Evolutionary conservation across 2,329 filamentous ascomycete genomes (phyloP).

Genomic region (Claviceps africana): DNA sequence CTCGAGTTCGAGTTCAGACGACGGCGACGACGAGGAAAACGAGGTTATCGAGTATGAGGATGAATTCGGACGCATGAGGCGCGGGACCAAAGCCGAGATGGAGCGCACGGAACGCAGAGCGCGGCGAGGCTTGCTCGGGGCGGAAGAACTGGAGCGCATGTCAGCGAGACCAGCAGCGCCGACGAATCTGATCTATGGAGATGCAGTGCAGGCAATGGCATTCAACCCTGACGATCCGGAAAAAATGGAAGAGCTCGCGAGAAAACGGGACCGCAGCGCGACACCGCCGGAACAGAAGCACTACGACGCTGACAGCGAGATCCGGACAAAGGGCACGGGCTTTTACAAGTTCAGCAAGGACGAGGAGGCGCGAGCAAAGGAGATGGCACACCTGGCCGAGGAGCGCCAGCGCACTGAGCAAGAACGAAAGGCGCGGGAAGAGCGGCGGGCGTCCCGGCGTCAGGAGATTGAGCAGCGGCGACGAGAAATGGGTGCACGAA

Average conservation of each 20-base stretch:
- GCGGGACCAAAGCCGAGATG: conserved; percentile 55
- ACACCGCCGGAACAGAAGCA: conserved; percentile 72
- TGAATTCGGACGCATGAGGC: conserved; percentile 76
- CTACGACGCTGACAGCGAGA: conserved; percentile 75
- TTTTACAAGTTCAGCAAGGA: conserved; percentile 85
- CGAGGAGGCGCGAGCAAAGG: conserved; percentile 44
- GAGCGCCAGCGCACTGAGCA: conserved; percentile 57
- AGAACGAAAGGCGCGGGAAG: conserved; percentile 40
- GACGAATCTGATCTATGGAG: conserved; percentile 64
- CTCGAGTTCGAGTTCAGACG: conserved; percentile 26
- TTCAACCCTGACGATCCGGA: conserved; percentile 62
- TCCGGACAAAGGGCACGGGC: conserved; percentile 74
- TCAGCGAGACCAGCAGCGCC: conserved; percentile 55
- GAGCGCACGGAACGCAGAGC: conserved; percentile 44
- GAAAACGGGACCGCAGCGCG: conserved; percentile 61
- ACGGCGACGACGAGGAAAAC: conserved; percentile 30
- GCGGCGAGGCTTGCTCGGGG: conserved; percentile 35
- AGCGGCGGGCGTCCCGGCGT: conserved; percentile 43
- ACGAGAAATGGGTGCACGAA: conserved; percentile 44
- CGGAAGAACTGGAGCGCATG: conserved; percentile 52
- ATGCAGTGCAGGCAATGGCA: conserved; percentile 68
- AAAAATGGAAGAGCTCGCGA: conserved; percentile 66
- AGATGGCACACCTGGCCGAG: conserved; percentile 62
- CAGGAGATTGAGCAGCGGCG: conserved; percentile 51
- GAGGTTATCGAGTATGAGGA: conserved; percentile 79